Conservation (phyloP, 148 eudicot genomes). For the Fagopyrum homotropicum region DNA sequence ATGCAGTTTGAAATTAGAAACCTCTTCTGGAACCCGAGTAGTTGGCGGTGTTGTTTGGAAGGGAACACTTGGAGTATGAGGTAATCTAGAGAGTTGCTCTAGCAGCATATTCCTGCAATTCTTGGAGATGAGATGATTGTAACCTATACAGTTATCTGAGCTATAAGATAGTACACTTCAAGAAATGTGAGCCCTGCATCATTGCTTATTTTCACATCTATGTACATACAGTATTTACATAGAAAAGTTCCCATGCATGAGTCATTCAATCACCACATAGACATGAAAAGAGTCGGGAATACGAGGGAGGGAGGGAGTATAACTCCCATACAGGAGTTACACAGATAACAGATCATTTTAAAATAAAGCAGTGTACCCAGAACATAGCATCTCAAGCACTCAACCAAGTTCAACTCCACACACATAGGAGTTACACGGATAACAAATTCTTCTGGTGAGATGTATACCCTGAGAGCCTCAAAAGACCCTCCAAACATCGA, state of each 20-base stretch:
- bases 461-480: too few relatives aligned
- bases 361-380: too few relatives aligned
- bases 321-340: too few relatives aligned
- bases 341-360: too few relatives aligned
- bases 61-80: slow-evolving; percentile 70
- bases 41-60: slow-evolving; percentile 58
- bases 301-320: background rate
- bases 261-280: background rate
- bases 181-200: background rate
- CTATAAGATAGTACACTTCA: background rate
- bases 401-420: too few relatives aligned
- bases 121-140: background rate
- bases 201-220: background rate
- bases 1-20: slow-evolving; percentile 18
- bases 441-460: too few relatives aligned
- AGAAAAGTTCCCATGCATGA: slow-evolving; percentile 11
- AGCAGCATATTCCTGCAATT: slow-evolving; percentile 60
- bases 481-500: too few relatives aligned
- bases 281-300: background rate
- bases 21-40: slow-evolving; percentile 66
- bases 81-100: slow-evolving; percentile 67
- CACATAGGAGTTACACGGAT: too few relatives aligned
- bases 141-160: background rate
- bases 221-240: background rate
- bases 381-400: too few relatives aligned